These are phyloP conservation scores for Lasiodiplodia sp. DNA, from an alignment of 2,329 filamentous ascomycete species.

Conservation along the genomic window DNA sequence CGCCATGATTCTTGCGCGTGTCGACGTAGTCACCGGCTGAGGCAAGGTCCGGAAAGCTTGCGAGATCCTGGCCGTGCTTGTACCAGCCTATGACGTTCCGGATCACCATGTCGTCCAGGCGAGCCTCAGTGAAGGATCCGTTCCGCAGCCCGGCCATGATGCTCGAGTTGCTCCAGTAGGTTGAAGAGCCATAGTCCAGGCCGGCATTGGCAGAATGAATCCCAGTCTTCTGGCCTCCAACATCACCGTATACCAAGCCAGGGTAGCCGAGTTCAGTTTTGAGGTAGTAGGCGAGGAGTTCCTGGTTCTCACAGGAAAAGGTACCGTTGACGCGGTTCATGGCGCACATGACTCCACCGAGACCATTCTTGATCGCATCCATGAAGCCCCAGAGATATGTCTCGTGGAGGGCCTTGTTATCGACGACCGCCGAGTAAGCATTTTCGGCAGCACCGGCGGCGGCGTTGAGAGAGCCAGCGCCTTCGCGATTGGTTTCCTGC, in stretches of 20 bases:
- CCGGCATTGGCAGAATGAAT: conserved; percentile 40
- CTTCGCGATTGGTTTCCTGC: conserved; percentile 57
- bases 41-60: conserved; percentile 49
- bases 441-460: conserved; percentile 52
- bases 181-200: conserved; percentile 33
- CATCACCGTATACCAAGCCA: conserved; percentile 38
- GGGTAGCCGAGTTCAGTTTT: conserved; percentile 57
- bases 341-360: conserved; percentile 79
- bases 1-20: conserved; percentile 45
- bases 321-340: conserved; percentile 61
- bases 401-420: conserved; percentile 74
- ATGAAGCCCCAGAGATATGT: conserved; percentile 78
- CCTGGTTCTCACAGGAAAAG: conserved; percentile 55
- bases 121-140: conserved; percentile 48
- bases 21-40: conserved; percentile 23
- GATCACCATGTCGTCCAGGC: conserved; percentile 57
- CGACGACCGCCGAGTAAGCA: conserved; percentile 76
- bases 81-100: conserved; percentile 57
- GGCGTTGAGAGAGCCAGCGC: conserved; percentile 61
- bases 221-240: conserved; percentile 39
- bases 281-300: conserved; percentile 54
- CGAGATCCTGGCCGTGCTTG: conserved; percentile 53
- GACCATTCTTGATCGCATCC: conserved; percentile 75
- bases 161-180: conserved; percentile 36
- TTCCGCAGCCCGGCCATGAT: conserved; percentile 50